These are phyloP conservation scores for Chenopodium berlandieri DNA, from an alignment of 148 eudicot species.

Conservation along the genomic window DNA sequence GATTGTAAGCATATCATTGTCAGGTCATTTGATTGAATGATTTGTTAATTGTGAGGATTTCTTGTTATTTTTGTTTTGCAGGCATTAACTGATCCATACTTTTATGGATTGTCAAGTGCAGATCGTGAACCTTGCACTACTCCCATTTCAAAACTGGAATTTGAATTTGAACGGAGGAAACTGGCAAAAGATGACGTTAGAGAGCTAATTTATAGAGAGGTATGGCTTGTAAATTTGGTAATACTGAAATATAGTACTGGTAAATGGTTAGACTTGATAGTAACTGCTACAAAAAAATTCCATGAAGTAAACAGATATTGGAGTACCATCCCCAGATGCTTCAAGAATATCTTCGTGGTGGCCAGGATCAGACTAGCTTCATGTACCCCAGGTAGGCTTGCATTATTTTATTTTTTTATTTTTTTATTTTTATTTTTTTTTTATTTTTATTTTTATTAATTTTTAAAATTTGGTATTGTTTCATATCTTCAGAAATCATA, in stretches of 20 bases:
- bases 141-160: constrained; percentile 75
- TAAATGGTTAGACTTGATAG: constrained; percentile 10
- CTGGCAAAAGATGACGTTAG: constrained; percentile 70
- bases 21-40: not conserved
- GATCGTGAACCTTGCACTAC: constrained; percentile 69
- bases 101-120: constrained; percentile 62
- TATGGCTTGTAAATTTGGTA: constrained; percentile 24
- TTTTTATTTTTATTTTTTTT: too few species aligned
- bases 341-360: constrained; percentile 76
- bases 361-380: constrained; percentile 63
- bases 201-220: constrained; percentile 91
- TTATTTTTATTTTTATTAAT: too few species aligned
- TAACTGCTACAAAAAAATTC: constrained; percentile 31
- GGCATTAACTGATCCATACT: constrained; percentile 87
- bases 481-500: not conserved
- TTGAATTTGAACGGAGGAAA: constrained; percentile 79
- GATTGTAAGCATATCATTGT: not conserved
- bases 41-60: not conserved
- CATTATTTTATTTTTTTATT: not conserved
- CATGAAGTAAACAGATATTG: constrained; percentile 65
- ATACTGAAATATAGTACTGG: not conserved
- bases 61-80: constrained; percentile 22
- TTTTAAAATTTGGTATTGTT: not conserved
- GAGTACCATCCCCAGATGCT: constrained; percentile 98
- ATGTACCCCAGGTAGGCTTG: constrained; percentile 80